Conservation (phyloP, 2,329 filamentous ascomycete species). For the Diplodia sapinea region DNA sequence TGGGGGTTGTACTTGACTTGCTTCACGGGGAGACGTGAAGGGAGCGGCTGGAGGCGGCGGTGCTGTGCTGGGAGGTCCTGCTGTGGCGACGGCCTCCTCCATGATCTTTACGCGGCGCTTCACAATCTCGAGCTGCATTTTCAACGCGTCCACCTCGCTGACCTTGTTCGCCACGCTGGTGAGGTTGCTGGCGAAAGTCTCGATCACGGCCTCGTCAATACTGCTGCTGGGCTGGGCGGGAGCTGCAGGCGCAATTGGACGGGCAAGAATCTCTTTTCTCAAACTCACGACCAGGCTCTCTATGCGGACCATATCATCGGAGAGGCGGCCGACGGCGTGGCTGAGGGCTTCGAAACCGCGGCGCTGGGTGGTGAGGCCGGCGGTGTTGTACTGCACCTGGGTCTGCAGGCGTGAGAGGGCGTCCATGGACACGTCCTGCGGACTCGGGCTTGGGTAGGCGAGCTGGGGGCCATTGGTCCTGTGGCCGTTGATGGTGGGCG, state of each 20-base stretch:
- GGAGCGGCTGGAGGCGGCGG: constrained; percentile 1
- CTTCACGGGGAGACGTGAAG: constrained; percentile 12
- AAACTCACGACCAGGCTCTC: constrained; percentile 46
- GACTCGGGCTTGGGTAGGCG: constrained; percentile 39
- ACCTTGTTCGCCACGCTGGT: constrained; percentile 50
- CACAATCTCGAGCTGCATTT: constrained; percentile 55
- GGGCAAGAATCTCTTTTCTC: constrained; percentile 43
- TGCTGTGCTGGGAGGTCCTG: constrained; percentile 5
- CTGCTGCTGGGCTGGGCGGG: constrained; percentile 26
- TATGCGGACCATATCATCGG: constrained; percentile 50
- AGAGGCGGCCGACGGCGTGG: constrained; percentile 47
- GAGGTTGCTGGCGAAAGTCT: constrained; percentile 53
- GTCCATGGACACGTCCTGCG: constrained; percentile 45
- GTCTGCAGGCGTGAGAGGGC: constrained; percentile 54
- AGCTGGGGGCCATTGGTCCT: constrained; percentile 38
- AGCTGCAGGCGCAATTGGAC: constrained; percentile 29
- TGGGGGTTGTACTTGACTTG: constrained; percentile 1
- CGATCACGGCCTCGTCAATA: constrained; percentile 49
- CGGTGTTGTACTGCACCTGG: constrained; percentile 56
- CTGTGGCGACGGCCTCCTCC: constrained; percentile 39
- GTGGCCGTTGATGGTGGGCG: constrained; percentile 34
- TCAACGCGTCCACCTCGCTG: constrained; percentile 55
- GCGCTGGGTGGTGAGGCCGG: constrained; percentile 42
- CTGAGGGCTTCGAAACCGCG: constrained; percentile 50
- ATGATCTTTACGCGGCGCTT: constrained; percentile 53